Evolutionary conservation across 1,284 basidiomycete genomes (phyloP).

Genomic region (Inonotus hispidus): DNA sequence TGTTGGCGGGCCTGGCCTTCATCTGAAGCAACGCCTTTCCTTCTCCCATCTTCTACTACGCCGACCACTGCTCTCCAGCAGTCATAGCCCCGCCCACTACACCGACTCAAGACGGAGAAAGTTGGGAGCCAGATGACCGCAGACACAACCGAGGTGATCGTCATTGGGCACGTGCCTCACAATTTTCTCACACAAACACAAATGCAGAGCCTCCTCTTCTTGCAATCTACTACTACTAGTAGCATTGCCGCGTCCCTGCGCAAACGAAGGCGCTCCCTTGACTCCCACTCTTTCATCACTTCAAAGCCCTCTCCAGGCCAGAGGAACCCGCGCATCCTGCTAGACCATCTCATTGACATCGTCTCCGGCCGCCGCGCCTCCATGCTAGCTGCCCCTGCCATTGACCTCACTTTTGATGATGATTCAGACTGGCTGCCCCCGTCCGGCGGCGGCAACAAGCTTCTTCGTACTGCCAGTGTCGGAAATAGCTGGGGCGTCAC

Average conservation of each 20-base stretch:
- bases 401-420: constrained; percentile 59
- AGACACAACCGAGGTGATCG: background rate
- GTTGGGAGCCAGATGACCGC: background rate
- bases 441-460: constrained; percentile 31
- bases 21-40: background rate
- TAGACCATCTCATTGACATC: background rate
- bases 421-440: constrained; percentile 55
- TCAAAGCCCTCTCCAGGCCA: background rate
- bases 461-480: constrained; percentile 60
- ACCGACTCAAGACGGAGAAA: too few relatives aligned
- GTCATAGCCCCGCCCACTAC: too few relatives aligned
- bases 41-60: background rate
- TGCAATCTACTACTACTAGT: background rate
- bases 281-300: background rate
- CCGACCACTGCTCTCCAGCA: too few relatives aligned
- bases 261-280: constrained; percentile 1
- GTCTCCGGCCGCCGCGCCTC: background rate
- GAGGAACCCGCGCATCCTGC: constrained; percentile 14
- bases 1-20: background rate
- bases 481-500: constrained; percentile 78
- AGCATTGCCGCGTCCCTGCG: background rate
- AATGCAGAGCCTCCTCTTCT: background rate
- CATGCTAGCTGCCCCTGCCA: constrained; percentile 54
- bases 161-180: background rate
- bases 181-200: background rate